These are phyloP conservation scores for Seiridium cupressi DNA, from an alignment of 2,329 filamentous ascomycete genomes.

Conservation along the genomic window DNA sequence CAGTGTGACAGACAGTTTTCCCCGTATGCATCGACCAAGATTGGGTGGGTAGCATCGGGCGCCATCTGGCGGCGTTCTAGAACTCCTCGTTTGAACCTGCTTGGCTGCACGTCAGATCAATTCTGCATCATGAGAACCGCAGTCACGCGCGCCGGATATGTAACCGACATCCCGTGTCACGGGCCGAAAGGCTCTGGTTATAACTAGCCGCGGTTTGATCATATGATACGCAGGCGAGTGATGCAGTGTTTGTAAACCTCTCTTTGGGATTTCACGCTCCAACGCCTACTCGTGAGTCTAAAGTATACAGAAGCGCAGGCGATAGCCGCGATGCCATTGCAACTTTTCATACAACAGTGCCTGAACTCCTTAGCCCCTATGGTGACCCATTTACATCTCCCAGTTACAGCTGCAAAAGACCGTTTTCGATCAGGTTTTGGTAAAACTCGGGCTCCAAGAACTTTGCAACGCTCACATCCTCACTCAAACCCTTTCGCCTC, in stretches of 20 bases:
- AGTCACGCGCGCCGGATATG: background rate
- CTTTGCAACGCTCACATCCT: conserved; percentile 93
- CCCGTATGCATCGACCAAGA: no score
- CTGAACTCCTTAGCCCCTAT: background rate
- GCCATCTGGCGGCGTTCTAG: no score
- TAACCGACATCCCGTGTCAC: background rate
- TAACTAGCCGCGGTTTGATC: background rate
- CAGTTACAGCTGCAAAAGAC: conserved; percentile 60
- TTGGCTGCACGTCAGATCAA: background rate
- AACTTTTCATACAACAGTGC: background rate
- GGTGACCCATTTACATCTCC: background rate
- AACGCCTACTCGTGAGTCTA: background rate
- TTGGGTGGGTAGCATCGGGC: no score
- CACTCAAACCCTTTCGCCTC: conserved; percentile 86
- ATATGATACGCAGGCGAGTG: no score
- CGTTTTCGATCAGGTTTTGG: conserved; percentile 82
- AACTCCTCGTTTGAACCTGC: background rate
- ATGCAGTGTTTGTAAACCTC: background rate
- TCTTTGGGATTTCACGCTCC: background rate
- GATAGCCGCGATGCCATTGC: background rate
- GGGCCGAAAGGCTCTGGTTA: background rate
- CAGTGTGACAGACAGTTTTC: no score
- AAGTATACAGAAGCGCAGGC: background rate
- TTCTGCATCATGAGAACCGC: background rate
- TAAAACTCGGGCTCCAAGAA: conserved; percentile 96